These are phyloP conservation scores for Oryza punctata DNA, from an alignment of 176 grass and related monocot species.

Conservation along the genomic window DNA sequence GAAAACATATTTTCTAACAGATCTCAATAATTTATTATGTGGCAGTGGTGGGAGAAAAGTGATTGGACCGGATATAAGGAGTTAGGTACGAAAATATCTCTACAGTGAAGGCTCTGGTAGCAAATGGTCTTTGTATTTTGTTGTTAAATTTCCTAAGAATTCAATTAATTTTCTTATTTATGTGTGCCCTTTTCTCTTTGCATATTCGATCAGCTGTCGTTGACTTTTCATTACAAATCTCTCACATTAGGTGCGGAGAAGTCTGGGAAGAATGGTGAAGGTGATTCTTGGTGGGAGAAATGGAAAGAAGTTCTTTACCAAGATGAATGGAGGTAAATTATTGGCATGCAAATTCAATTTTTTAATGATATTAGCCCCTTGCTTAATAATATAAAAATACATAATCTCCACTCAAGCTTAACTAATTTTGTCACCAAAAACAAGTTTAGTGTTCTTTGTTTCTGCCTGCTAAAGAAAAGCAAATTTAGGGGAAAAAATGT, in stretches of 20 bases:
- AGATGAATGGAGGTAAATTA: conserved; percentile 92
- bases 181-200: not conserved
- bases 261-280: conserved; percentile 83
- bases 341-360: not conserved
- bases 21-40: conserved; percentile 39
- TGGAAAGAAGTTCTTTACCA: conserved; percentile 99
- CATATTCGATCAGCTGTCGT: not conserved
- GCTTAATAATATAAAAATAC: not conserved
- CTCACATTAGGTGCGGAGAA: conserved; percentile 74
- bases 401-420: not conserved
- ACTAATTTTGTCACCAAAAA: conserved; percentile 4
- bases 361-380: not conserved
- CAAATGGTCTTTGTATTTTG: not conserved
- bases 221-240: conserved; percentile 10
- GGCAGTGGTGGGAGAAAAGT: conserved; percentile 99
- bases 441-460: not conserved
- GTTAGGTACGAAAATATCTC: conserved; percentile 63
- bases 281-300: conserved; percentile 94
- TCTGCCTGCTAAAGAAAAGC: not conserved
- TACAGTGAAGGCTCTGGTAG: not conserved
- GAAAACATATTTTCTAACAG: not conserved
- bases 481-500: not conserved
- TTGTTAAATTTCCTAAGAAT: conserved; percentile 4
- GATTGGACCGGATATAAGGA: conserved; percentile 99
- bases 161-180: not conserved